phyloP scores from a whole-genome alignment of 192 early-diverging fungal genomes.

The Coemansia sp. region DNA sequence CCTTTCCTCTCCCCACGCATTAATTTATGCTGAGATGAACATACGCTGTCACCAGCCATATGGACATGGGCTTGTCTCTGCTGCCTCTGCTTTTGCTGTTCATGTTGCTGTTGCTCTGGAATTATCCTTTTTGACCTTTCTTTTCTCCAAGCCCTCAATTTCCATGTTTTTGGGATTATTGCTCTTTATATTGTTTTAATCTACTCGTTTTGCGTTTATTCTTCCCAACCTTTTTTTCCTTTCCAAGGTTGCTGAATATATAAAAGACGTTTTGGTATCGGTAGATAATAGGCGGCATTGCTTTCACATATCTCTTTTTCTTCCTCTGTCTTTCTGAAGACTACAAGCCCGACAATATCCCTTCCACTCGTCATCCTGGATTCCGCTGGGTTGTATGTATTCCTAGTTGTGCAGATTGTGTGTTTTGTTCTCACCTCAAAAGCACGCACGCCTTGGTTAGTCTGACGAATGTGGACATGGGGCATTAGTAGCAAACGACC shows the following conservation, averaged over 20 bases:
- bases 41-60: not conserved
- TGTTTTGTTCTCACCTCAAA: not conserved
- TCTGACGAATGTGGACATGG: not conserved
- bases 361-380: not conserved
- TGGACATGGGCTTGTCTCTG: not conserved
- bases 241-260: conserved; percentile 8
- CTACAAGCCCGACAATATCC: not conserved
- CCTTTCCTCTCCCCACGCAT: not conserved
- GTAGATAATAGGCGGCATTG: conserved; percentile 1
- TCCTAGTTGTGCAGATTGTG: not conserved
- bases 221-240: not conserved
- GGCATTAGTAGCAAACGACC: not conserved
- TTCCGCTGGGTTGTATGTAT: not conserved
- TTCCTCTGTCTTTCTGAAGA: not conserved
- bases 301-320: not conserved
- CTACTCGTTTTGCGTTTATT: conserved; percentile 5
- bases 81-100: not conserved
- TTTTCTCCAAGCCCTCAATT: not conserved
- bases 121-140: not conserved
- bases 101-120: too few relatives aligned
- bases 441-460: not conserved
- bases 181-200: conserved; percentile 5
- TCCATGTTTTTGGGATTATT: conserved; percentile 7
- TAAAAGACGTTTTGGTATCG: not conserved
- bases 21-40: not conserved